These are phyloP conservation scores for Lachancea quebecensis DNA, from an alignment of 805 yeast species.

Conservation along the genomic window DNA sequence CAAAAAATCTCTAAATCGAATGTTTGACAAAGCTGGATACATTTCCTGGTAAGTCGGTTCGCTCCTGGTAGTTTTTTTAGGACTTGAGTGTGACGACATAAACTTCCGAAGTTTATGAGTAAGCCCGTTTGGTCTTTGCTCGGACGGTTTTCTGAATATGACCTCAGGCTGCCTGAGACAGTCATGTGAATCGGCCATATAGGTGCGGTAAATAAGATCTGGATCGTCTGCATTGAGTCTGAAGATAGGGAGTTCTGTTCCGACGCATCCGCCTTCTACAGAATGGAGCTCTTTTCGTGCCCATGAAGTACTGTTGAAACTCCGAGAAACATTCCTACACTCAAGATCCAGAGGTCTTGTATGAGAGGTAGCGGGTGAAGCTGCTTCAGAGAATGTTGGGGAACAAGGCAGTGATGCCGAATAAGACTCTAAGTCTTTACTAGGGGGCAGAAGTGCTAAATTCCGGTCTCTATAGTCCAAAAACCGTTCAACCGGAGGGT, in stretches of 20 bases:
- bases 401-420: neutral
- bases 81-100: slow-evolving; percentile 1
- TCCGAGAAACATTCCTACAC: too few relatives aligned
- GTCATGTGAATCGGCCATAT: neutral
- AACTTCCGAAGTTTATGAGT: neutral
- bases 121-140: neutral
- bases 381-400: slow-evolving; percentile 2
- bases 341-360: too few relatives aligned
- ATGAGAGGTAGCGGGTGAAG: neutral
- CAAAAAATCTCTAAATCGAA: slow-evolving; percentile 17
- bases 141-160: neutral
- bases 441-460: too few relatives aligned
- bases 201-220: neutral
- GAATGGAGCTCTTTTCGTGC: too few relatives aligned
- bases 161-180: neutral
- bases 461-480: too few relatives aligned
- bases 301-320: too few relatives aligned
- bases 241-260: neutral
- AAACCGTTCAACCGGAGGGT: neutral
- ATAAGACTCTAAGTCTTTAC: too few relatives aligned
- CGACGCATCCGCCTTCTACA: neutral
- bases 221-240: neutral
- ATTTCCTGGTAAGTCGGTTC: slow-evolving; percentile 1
- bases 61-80: neutral
- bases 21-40: slow-evolving; percentile 9